A percentile compares a stretch with the other conserved stretches of the same genome.
Evolutionary conservation across 148 eudicot species (phyloP).

Genomic region (Heliamphora exappendiculata): DNA sequence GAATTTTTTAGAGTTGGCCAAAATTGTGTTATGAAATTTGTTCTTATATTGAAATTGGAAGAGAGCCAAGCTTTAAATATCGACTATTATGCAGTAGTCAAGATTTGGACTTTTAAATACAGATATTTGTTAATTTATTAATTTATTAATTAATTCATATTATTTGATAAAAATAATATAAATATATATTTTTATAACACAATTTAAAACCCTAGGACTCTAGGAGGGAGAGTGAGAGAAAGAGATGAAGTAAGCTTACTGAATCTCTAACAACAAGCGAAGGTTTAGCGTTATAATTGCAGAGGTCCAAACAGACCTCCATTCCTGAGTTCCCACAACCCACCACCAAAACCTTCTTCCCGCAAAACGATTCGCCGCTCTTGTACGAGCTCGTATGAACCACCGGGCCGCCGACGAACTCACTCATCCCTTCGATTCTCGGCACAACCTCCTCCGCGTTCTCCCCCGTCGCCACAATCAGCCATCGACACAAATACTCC

Average conservation of each 20-base stretch:
- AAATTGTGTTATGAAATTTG: neutral
- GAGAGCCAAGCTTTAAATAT: too few relatives aligned
- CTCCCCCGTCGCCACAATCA: slow-evolving; percentile 67
- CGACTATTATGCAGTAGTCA: too few relatives aligned
- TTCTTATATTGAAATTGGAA: neutral
- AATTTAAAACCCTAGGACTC: too few relatives aligned
- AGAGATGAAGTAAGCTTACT: slow-evolving; percentile 29
- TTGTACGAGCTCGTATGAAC: slow-evolving; percentile 53
- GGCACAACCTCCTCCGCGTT: slow-evolving; percentile 53
- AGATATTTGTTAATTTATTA: too few relatives aligned
- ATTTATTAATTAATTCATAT: too few relatives aligned
- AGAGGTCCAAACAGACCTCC: slow-evolving; percentile 74
- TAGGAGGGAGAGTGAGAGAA: neutral
- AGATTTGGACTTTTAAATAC: too few relatives aligned
- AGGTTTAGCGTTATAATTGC: slow-evolving; percentile 50
- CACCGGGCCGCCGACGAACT: slow-evolving; percentile 39
- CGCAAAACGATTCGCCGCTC: slow-evolving; percentile 33
- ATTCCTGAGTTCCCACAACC: slow-evolving; percentile 85
- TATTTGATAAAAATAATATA: too few relatives aligned
- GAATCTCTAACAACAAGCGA: slow-evolving; percentile 61
- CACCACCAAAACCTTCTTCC: slow-evolving; percentile 52
- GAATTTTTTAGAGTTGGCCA: neutral
- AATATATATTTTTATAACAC: too few relatives aligned
- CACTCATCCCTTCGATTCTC: slow-evolving; percentile 33
- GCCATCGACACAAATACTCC: slow-evolving; percentile 44